Conservation (phyloP, 2,329 filamentous ascomycete species). For the Scedosporium minutisporum region DNA sequence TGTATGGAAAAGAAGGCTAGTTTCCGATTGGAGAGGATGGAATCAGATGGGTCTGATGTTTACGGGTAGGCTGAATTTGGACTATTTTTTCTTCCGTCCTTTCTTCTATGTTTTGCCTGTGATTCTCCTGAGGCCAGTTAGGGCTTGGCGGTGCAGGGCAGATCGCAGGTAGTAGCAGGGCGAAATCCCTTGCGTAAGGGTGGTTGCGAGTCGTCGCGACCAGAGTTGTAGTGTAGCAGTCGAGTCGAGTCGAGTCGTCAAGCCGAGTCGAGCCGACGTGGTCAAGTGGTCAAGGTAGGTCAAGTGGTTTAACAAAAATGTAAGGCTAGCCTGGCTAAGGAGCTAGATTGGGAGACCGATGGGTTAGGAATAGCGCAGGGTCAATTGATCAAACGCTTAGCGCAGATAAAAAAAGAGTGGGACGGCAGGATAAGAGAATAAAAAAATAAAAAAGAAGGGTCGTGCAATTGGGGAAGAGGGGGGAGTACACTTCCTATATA, state of each 20-base stretch:
- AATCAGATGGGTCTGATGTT: not conserved
- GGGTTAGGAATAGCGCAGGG: not conserved
- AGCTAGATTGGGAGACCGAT: not conserved
- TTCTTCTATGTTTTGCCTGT: too few species aligned
- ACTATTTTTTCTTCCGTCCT: not conserved
- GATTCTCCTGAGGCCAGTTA: not conserved
- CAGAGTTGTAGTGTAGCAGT: too few species aligned
- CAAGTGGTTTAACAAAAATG: too few species aligned
- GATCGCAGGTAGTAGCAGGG: not conserved
- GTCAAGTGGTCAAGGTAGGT: too few species aligned
- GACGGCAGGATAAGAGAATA: not conserved
- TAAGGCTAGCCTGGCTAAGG: not conserved
- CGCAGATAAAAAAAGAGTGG: not conserved
- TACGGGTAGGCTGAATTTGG: not conserved
- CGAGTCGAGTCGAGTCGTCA: too few species aligned
- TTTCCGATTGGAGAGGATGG: too few species aligned
- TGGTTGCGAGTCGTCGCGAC: not conserved
- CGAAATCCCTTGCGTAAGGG: not conserved
- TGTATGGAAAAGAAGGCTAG: too few species aligned
- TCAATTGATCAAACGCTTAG: not conserved
- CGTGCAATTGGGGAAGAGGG: not conserved
- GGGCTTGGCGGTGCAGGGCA: not conserved
- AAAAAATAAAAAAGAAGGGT: too few species aligned
- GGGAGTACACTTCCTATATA: conserved; percentile 6
- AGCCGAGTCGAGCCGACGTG: too few species aligned